Percentiles rank a stretch among this genome's conserved stretches.
Evolutionary conservation across 1,284 basidiomycete species (phyloP).

Genomic region (Malassezia slooffiae): DNA sequence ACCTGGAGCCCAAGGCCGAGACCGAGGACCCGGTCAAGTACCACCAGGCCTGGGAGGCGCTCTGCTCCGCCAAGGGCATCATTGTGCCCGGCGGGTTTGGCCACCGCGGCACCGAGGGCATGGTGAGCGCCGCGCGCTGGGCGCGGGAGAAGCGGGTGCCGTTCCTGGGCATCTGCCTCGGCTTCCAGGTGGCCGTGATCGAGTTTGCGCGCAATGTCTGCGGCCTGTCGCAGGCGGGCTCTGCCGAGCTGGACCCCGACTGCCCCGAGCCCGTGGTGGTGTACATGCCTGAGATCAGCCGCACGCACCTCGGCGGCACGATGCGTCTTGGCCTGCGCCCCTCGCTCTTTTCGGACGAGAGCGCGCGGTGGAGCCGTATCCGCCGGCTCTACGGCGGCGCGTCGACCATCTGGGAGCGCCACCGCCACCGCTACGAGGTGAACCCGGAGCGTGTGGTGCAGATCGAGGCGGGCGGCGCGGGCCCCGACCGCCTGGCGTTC

Average conservation of each 20-base stretch:
- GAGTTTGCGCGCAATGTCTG: constrained; percentile 87
- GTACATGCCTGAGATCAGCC: constrained; percentile 98
- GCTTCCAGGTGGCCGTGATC: constrained; percentile 92
- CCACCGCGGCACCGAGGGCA: constrained; percentile 83
- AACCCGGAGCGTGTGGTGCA: constrained; percentile 75
- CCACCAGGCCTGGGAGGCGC: constrained; percentile 86
- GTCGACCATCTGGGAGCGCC: constrained; percentile 84
- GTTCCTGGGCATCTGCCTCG: constrained; percentile 91
- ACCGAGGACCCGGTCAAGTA: constrained; percentile 71
- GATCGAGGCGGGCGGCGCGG: constrained; percentile 51
- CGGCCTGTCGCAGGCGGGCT: constrained; percentile 62
- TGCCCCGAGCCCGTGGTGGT: constrained; percentile 66
- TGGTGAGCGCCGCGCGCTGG: constrained; percentile 94
- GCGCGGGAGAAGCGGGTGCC: constrained; percentile 88
- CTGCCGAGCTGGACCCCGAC: constrained; percentile 63
- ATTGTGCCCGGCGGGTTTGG: constrained; percentile 79
- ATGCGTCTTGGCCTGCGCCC: constrained; percentile 94
- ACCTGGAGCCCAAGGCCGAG: constrained; percentile 73
- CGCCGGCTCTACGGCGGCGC: constrained; percentile 76
- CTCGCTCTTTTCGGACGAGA: constrained; percentile 67
- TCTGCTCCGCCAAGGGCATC: constrained; percentile 63
- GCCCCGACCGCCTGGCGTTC: constrained; percentile 50
- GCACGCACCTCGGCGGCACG: constrained; percentile 94
- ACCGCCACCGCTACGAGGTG: constrained; percentile 94
- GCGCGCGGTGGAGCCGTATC: constrained; percentile 50